Evolutionary conservation across 176 grass and related monocot species (phyloP).

Genomic region (Oryza brachyantha): DNA sequence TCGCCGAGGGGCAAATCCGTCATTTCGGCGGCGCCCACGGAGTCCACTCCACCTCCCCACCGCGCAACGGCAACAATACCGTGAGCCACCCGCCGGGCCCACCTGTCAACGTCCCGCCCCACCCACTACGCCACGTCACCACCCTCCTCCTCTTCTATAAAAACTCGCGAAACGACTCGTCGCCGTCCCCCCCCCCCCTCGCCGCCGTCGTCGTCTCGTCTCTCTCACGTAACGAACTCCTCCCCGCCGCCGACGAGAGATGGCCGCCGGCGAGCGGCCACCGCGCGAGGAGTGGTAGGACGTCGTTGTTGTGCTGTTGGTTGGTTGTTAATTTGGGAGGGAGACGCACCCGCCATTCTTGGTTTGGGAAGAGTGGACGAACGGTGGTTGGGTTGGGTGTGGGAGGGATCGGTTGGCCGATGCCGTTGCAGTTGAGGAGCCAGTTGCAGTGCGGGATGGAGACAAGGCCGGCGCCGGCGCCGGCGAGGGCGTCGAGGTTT

Average conservation of each 20-base stretch:
- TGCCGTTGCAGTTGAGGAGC: constrained; percentile 29
- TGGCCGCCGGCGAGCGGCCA: constrained; percentile 14
- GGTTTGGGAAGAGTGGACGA: not conserved
- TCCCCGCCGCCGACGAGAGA: constrained; percentile 8
- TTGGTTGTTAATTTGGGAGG: not conserved
- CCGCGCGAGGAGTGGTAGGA: not conserved
- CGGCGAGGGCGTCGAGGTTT: constrained; percentile 45
- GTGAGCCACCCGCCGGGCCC: constrained; percentile 16
- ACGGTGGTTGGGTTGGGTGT: constrained; percentile 10
- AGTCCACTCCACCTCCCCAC: not conserved
- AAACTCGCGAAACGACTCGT: not conserved
- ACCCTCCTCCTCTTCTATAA: not conserved
- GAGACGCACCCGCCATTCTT: constrained; percentile 6
- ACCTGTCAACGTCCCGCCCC: constrained; percentile 31
- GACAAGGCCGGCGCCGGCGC: not conserved
- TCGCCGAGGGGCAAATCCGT: not conserved
- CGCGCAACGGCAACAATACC: constrained; percentile 7
- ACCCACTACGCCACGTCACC: constrained; percentile 9
- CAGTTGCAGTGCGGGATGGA: constrained; percentile 34
- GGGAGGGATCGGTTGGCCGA: constrained; percentile 21
- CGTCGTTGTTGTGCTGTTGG: not conserved
- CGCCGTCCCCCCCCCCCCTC: not conserved
- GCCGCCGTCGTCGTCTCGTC: not conserved
- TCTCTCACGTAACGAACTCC: not conserved
- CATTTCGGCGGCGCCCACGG: not conserved